Conservation (phyloP, 2,329 filamentous ascomycete species). For the Fusarium heterosporum region DNA sequence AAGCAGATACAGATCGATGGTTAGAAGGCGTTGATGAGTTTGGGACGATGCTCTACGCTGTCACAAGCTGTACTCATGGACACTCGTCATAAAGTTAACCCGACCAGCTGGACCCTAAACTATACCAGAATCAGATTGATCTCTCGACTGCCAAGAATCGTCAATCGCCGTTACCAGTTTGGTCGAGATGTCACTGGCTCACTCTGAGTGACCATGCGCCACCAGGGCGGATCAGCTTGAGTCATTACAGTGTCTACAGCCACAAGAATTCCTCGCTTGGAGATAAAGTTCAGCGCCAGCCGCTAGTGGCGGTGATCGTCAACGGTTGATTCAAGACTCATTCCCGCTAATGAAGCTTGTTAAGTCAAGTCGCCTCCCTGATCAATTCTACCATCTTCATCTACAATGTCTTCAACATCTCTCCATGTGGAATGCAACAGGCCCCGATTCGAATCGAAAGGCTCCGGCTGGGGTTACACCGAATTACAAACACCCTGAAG, state of each 20-base stretch:
- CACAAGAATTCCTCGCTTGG: conserved; percentile 4
- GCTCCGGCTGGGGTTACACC: conserved; percentile 36
- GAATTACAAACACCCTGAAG: conserved; percentile 31
- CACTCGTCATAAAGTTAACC: too few relatives aligned
- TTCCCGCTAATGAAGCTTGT: conserved; percentile 1
- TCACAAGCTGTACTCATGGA: conserved; percentile 60
- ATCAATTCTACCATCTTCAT: neutral
- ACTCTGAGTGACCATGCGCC: too few relatives aligned
- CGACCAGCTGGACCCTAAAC: too few relatives aligned
- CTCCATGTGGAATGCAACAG: conserved; percentile 42
- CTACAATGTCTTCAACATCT: conserved; percentile 6
- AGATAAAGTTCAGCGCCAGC: conserved; percentile 20
- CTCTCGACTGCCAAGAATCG: too few relatives aligned
- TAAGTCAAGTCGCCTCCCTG: neutral
- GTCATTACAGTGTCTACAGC: conserved; percentile 9
- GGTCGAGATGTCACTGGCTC: too few relatives aligned
- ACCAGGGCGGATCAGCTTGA: neutral
- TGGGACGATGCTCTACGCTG: conserved; percentile 64
- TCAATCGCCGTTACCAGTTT: too few relatives aligned
- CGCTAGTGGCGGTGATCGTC: conserved; percentile 22
- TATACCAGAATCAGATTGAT: too few relatives aligned
- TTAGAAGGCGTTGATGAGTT: conserved; percentile 64
- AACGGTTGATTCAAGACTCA: conserved; percentile 1
- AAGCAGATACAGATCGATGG: conserved; percentile 60
- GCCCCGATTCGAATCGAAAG: conserved; percentile 42